Base-by-base conservation (phyloP, 1,284 basidiomycete genomes). In the Thecaphora frezii region DNA sequence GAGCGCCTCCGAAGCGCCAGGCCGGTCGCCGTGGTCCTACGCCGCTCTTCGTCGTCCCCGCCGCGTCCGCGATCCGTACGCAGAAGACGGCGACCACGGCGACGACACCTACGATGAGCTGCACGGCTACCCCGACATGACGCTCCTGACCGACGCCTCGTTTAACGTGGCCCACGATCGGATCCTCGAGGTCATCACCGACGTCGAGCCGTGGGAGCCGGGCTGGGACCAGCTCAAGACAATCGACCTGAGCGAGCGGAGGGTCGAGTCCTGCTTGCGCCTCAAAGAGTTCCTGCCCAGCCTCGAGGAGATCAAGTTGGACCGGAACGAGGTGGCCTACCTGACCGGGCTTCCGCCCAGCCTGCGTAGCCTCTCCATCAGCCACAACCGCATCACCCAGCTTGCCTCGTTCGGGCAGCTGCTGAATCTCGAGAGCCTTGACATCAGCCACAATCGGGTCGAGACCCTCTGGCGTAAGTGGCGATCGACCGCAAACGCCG, bases 181-280 rank as follows among this genome's bases (percentile, higher is more conserved):
- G 43, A 85, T 98, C 2, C 88, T 98, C 1, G 86, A 91, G 79
- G 86, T 91, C 61, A 91, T 98, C 74, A 97, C 93, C 40, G 93
- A 97, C 74, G 87, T 93, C 14, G 89, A 93, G 77, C 92, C 93
- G 1, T 97, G 92, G 81, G 90, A 93, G 77, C 91, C 93, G 18
- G 85, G 91, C 77, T 98, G 94, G 94, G 92, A 97, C 69, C 83
- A 86, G 44, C 81, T 98, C 63, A 83, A 78, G 51, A 80, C 81
- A 16, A 87, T 98, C 66, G 88, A 97, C 77, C 82, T 98, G 68
- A 88, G 88, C 37, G 82, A 83, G 47, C 89, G 89, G 78, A 85
- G 86, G 44, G 81, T 94, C 44, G 93, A 97, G 73, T 93, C 91
- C 71, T 87, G 94, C 22, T 89, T 92, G 30, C 83, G 93, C 54